Evolutionary conservation across 2,329 filamentous ascomycete species (phyloP), one percentile per base, ranked within the genome.

Genomic region (Plectosphaerella cucumerina): DNA sequence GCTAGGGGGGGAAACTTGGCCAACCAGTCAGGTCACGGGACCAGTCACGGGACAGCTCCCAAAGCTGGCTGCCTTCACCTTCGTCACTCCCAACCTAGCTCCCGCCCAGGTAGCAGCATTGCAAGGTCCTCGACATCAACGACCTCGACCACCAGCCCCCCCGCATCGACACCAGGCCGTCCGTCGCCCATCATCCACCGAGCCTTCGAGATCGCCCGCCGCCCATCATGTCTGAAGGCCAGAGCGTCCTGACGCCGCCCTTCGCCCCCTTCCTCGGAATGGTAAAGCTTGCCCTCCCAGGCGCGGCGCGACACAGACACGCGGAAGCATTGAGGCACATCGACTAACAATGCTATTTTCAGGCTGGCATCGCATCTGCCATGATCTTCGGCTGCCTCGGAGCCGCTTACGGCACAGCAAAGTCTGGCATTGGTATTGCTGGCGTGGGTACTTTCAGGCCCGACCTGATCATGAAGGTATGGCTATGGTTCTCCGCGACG

Each of bases 201-300:
- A 39, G 39, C 33, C 44, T 48, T 46, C 50, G 53, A 56, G 48
- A 49, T 34, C 45, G 33, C 45, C 39, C 23, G 22, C 20, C 58
- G 37, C 57, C 48, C 62, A 72, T 46, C 56, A 83, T 83, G 80
- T 72, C 70, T 53, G 75, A 67, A 50, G 62, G 80, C 59, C 18
- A 18, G 17, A 37, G 21, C 35, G 81, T 80, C 45, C 71, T 84
- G 56, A 76, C 86, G 53, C 89, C 89, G 62, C 89, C 88, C 73
- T 93, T 92, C 68, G 89, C 89, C 74, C 89, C 89, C 62, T 94
- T 93, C 76, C 80, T 93, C 68, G 89, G 89, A 76, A 90, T 93
- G 87, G 88, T 91, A 77, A 72, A 85, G 74, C 23, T 39, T 41
- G 50, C 35, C 47, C 45, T 42, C 17, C 22, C 41, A 23, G 26